Evolutionary conservation across 2,329 filamentous ascomycete genomes (phyloP), one percentile per base, ranked within the genome.

Genomic region (Pyrenochaeta sp.): DNA sequence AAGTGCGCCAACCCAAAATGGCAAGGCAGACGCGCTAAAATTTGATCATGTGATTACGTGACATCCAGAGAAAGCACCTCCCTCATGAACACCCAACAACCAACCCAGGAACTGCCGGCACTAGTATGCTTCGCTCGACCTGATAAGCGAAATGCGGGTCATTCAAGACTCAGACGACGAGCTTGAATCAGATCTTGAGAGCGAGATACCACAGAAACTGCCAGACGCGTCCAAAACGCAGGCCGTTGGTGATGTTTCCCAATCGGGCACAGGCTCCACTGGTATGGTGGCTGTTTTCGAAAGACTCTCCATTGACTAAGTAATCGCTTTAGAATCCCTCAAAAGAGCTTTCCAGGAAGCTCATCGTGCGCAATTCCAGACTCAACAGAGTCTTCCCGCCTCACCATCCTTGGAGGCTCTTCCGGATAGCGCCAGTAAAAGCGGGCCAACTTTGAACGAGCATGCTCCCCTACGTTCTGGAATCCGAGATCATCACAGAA

Each of bases 81-180:
- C 18, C 30, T n/a, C n/a, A n/a, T n/a, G n/a, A n/a, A 35, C 35
- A 19, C 22, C 11, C 7, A 4, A 27, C 11, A 36, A 32, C 18
- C 30, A 23, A 14, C 29, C 17, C 29, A 15, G 27, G 24, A 15
- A 22, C 9, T 14, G n/a, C 27, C 37, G 30, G 35, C 40, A 40
- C 29, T 26, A 20, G 14, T 26, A 14, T 18, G 13, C 22, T 11
- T 4, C n/a, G n/a, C n/a, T n/a, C n/a, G n/a, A n/a, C n/a, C n/a
- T 57, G 42, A 48, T 38, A 19, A 24, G 30, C 24, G 21, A 62
- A 52, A 53, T 61, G 45, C 58, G 66, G 13, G 54, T 69, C 14
- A 64, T 72, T 18, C 66, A 69, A 37, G 69, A 72, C 38, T 72
- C 69, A 3, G 68, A 72, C 39, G 69, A 69, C 15, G 69, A 69